Conservation (phyloP, 1,139 yeast species). For the Candida sp. region DNA sequence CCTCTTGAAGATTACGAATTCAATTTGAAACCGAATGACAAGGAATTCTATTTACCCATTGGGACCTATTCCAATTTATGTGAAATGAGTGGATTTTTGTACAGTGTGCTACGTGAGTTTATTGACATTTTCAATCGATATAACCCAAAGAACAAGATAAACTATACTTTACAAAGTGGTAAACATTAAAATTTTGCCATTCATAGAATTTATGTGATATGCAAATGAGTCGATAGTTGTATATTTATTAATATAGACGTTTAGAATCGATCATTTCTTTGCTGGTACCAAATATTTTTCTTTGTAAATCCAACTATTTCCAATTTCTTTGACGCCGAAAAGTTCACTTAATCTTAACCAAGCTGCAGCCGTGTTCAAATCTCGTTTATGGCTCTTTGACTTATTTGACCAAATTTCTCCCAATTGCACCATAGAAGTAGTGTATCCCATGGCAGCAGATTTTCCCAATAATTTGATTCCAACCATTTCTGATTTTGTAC, state of each 20-base stretch:
- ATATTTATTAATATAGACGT: too few relatives aligned
- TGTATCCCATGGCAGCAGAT: conserved; percentile 68
- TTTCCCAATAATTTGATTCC: conserved; percentile 63
- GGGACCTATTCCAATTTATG: conserved; percentile 33
- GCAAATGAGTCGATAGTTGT: too few relatives aligned
- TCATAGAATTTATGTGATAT: too few relatives aligned
- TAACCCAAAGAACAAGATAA: conserved; percentile 10
- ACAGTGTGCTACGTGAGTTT: conserved; percentile 28
- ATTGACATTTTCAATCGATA: conserved; percentile 21
- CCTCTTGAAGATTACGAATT: conserved; percentile 6
- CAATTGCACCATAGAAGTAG: conserved; percentile 67
- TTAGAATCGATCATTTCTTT: not conserved
- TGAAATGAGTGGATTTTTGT: conserved; percentile 31
- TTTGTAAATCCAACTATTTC: conserved; percentile 78
- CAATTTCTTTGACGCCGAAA: conserved; percentile 62
- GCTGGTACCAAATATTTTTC: conserved; percentile 50
- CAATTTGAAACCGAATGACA: conserved; percentile 15
- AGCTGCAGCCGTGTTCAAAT: conserved; percentile 62
- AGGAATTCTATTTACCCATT: conserved; percentile 33
- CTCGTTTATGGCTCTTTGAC: conserved; percentile 54
- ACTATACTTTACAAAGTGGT: conserved; percentile 19
- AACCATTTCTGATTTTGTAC: conserved; percentile 48
- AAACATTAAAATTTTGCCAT: not conserved
- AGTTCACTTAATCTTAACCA: conserved; percentile 69
- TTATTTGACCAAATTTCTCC: conserved; percentile 68